phyloP scores from a whole-genome alignment of 768 basidiomycete genomes.

The Podaxis sp. region DNA sequence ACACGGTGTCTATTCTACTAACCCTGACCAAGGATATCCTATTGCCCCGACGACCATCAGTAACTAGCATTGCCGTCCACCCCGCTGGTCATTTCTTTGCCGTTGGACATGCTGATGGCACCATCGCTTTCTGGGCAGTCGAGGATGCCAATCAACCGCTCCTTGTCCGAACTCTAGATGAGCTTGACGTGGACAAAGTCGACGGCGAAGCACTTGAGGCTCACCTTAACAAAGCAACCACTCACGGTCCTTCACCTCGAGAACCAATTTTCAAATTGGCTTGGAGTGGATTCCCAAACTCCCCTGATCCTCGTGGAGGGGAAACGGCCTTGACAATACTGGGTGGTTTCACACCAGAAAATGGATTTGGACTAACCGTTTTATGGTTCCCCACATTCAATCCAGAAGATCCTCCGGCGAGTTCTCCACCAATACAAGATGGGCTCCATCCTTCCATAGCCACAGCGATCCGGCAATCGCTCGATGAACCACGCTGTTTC shows the following conservation, averaged over 20 bases:
- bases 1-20: neutral
- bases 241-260: slow-evolving; percentile 26
- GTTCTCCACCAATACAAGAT: slow-evolving; percentile 27
- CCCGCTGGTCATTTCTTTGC: slow-evolving; percentile 77
- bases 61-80: slow-evolving; percentile 71
- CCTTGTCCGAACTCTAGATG: slow-evolving; percentile 67
- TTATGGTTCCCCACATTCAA: slow-evolving; percentile 68
- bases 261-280: slow-evolving; percentile 87
- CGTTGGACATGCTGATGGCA: slow-evolving; percentile 81
- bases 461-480: slow-evolving; percentile 63
- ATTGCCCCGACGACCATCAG: slow-evolving; percentile 64
- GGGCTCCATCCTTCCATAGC: slow-evolving; percentile 49
- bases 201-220: slow-evolving; percentile 48
- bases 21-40: slow-evolving; percentile 54
- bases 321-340: slow-evolving; percentile 73
- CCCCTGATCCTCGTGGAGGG: slow-evolving; percentile 64
- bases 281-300: slow-evolving; percentile 79
- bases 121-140: slow-evolving; percentile 79
- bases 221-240: slow-evolving; percentile 25
- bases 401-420: slow-evolving; percentile 42
- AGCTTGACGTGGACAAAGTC: slow-evolving; percentile 53
- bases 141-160: slow-evolving; percentile 78
- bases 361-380: slow-evolving; percentile 64
- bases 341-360: slow-evolving; percentile 64
- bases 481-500: slow-evolving; percentile 46